A percentile compares a stretch with the other conserved stretches of the same genome.
Conservation (phyloP, 805 yeast species). For the Yarrowia phangngaensis region DNA sequence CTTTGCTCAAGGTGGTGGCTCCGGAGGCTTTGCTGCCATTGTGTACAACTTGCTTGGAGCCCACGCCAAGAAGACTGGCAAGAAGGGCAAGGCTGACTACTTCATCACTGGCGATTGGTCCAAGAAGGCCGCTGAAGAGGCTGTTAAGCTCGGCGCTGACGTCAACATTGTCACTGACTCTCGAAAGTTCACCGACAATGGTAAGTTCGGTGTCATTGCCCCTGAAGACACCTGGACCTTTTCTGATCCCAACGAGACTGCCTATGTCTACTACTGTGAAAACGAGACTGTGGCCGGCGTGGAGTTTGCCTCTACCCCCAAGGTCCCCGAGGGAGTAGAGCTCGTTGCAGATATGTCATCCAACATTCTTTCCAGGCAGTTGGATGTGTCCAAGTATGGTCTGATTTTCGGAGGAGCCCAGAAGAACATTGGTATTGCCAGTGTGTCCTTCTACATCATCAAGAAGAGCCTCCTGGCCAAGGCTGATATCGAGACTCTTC, state of each 20-base stretch:
- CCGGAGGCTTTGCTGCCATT: slow-evolving; percentile 87
- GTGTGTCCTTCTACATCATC: slow-evolving; percentile 85
- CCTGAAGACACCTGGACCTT: slow-evolving; percentile 60
- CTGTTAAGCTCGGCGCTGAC: slow-evolving; percentile 73
- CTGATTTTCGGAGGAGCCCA: slow-evolving; percentile 97
- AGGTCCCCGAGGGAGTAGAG: slow-evolving; percentile 64
- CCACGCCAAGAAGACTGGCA: slow-evolving; percentile 66
- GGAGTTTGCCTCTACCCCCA: slow-evolving; percentile 62
- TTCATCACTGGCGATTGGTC: slow-evolving; percentile 95
- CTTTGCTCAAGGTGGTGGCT: slow-evolving; percentile 97
- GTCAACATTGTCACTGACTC: slow-evolving; percentile 66
- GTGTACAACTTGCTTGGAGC: slow-evolving; percentile 78
- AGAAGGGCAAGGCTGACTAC: slow-evolving; percentile 77
- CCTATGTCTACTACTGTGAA: slow-evolving; percentile 88
- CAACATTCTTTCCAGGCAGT: slow-evolving; percentile 72
- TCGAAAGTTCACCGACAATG: slow-evolving; percentile 42
- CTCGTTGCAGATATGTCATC: slow-evolving; percentile 94
- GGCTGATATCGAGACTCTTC: slow-evolving; percentile 54
- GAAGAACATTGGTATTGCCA: slow-evolving; percentile 95
- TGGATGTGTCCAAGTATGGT: slow-evolving; percentile 83
- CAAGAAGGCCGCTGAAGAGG: slow-evolving; percentile 81
- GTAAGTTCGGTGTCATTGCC: slow-evolving; percentile 67
- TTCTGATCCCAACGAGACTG: slow-evolving; percentile 56
- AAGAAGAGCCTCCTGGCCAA: slow-evolving; percentile 72
- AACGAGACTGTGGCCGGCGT: slow-evolving; percentile 97